Evolutionary conservation across 129 eudicot species (phyloP), one percentile per base, ranked within the genome.

Genomic region (Silybum marianum): DNA sequence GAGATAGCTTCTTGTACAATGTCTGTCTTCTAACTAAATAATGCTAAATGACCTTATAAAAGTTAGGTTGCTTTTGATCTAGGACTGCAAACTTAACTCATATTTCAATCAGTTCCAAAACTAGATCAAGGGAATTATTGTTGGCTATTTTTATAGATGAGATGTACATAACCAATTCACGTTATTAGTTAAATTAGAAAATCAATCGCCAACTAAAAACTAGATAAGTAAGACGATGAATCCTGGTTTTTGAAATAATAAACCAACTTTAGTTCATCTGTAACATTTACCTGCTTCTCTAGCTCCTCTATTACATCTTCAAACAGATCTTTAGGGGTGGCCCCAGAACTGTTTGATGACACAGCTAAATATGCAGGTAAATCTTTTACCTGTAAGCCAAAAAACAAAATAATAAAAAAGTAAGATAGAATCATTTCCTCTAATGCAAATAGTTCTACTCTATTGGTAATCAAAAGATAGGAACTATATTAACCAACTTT

Each of bases 301-400:
- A 93, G 91, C 89, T 96, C 99, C 84, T 96, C 99, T 16, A 81
- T 79, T 34, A 96, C 98, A 88, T 96, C 99, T 84, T 90, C 95
- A 87, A 96, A 96, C 62, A 96, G 82, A 40, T 96, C 99, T 86
- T 96, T 93, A 11, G 99, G 88, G 48, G 93, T 88, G 60, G 95
- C 91, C 42, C 99, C 99, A 24, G 95, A 85, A 67, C 85, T 81
- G 83, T 96, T 96, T 71, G 99, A 96, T 62, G 95, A 88, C 32
- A 96, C 93, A 22, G 97, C 98, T 69, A 81, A 63, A 93, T 89
- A 93, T 74, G 99, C 95, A 76, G 98, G 97, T 71, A 78, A 76
- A 69, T 96, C 99, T 89, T 93, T 93, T 11, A 96, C 90, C 98
- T 93, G 58, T 48, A 84, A 76, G 28, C 46, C 76, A 82, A 54